Percentiles rank a stretch among this genome's conserved stretches.
These are phyloP conservation scores for Diaporthe longicolla DNA, from an alignment of 2,329 filamentous ascomycete genomes.

Conservation along the genomic window DNA sequence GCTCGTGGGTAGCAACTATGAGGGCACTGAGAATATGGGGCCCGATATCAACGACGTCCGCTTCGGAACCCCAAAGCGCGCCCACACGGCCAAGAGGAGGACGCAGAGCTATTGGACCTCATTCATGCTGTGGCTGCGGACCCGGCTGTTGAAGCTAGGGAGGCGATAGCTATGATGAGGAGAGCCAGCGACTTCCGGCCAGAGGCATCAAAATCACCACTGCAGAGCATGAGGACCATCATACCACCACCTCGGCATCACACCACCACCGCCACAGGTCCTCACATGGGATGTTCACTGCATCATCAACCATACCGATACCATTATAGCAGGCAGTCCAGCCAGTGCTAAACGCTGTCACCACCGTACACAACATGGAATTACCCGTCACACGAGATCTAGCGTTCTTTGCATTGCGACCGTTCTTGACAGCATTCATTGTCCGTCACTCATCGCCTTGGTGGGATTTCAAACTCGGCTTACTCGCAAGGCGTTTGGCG, in stretches of 20 bases:
- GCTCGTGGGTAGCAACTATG: constrained; percentile 63
- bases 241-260: not conserved
- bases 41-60: constrained; percentile 58
- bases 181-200: not conserved
- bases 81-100: constrained; percentile 68
- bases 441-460: constrained; percentile 2
- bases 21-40: constrained; percentile 55
- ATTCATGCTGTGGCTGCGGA: constrained; percentile 75
- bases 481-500: constrained; percentile 36
- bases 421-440: constrained; percentile 21
- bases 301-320: constrained; percentile 10
- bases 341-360: constrained; percentile 1
- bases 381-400: constrained; percentile 22
- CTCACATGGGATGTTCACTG: not conserved
- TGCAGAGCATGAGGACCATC: not conserved
- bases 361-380: constrained; percentile 9
- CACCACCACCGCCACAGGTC: not conserved
- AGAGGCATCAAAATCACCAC: not conserved
- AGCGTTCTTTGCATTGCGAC: constrained; percentile 27
- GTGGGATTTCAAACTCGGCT: constrained; percentile 9
- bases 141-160: constrained; percentile 63
- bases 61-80: constrained; percentile 60
- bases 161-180: constrained; percentile 43
- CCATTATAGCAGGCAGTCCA: not conserved
- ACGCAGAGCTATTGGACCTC: constrained; percentile 74